Evolutionary conservation across 257 asterid species (phyloP).

Genomic region (Henckelia pumila): DNA sequence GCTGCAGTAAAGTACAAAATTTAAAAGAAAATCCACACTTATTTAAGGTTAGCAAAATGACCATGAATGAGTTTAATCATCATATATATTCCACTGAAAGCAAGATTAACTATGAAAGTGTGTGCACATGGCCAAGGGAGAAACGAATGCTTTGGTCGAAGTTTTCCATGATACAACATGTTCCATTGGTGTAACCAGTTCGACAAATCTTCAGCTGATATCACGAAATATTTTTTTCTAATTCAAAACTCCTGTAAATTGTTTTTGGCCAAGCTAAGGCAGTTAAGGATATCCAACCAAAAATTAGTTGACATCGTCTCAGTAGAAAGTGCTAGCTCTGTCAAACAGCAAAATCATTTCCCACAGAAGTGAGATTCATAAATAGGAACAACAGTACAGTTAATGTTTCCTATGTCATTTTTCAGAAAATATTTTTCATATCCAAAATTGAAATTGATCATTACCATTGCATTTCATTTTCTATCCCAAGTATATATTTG

Average conservation of each 20-base stretch:
- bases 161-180: constrained; percentile 13
- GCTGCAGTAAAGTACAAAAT: constrained; percentile 32
- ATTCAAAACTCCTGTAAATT: background rate
- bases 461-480: no score
- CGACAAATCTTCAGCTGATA: constrained; percentile 4
- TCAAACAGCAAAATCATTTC: background rate
- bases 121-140: constrained; percentile 5
- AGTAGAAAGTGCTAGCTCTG: background rate
- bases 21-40: background rate
- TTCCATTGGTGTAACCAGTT: constrained; percentile 4
- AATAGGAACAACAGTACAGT: constrained; percentile 3
- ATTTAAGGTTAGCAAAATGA: background rate
- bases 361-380: constrained; percentile 4
- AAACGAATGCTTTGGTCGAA: constrained; percentile 1
- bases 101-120: constrained; percentile 3
- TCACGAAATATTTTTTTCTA: constrained; percentile 3
- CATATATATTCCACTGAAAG: background rate
- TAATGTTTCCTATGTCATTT: constrained; percentile 2
- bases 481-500: no score
- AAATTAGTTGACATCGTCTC: constrained; percentile 2
- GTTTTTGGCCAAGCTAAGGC: background rate
- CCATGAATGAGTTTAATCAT: background rate
- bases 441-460: no score
- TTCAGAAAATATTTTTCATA: background rate
- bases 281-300: background rate